phyloP scores from a whole-genome alignment of 768 basidiomycete species.

The Psilocybe sp. region DNA sequence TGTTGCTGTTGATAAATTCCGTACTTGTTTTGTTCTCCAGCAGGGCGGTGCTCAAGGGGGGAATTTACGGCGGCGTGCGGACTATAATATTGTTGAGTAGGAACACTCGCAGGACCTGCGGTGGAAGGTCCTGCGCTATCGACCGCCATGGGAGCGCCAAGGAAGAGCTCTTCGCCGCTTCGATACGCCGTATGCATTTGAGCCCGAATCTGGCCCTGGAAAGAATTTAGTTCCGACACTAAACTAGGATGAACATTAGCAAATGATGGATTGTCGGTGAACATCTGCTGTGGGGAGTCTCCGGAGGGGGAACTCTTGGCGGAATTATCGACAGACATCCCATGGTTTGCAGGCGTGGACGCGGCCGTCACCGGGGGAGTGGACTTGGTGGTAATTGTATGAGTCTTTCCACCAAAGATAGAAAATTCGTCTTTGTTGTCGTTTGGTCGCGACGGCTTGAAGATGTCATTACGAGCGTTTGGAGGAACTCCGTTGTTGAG shows the following conservation, averaged over 20 bases:
- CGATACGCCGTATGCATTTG: slow-evolving; percentile 48
- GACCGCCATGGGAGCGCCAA: slow-evolving; percentile 25
- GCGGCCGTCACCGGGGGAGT: slow-evolving; percentile 13
- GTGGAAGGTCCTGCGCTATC: slow-evolving; percentile 12
- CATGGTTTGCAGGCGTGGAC: slow-evolving; percentile 4
- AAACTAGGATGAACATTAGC: slow-evolving; percentile 54
- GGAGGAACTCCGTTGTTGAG: slow-evolving; percentile 44
- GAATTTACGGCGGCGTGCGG: neutral
- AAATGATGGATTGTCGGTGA: slow-evolving; percentile 37
- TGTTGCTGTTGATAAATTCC: slow-evolving; percentile 22
- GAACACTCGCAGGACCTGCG: neutral
- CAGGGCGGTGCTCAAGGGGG: too few species aligned
- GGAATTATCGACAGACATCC: slow-evolving; percentile 9
- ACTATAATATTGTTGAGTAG: neutral
- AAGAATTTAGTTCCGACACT: slow-evolving; percentile 52
- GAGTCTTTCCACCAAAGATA: slow-evolving; percentile 75
- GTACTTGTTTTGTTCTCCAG: slow-evolving; percentile 18
- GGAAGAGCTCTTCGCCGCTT: slow-evolving; percentile 32
- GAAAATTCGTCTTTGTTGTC: slow-evolving; percentile 66
- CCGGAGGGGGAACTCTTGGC: slow-evolving; percentile 24
- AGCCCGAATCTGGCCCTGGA: slow-evolving; percentile 50
- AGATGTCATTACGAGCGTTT: slow-evolving; percentile 54
- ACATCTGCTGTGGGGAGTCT: slow-evolving; percentile 29
- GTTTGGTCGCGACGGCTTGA: slow-evolving; percentile 42
- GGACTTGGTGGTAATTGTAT: slow-evolving; percentile 54